Evolutionary conservation across 129 eudicot genomes (phyloP).

Genomic region (Apium graveolens): DNA sequence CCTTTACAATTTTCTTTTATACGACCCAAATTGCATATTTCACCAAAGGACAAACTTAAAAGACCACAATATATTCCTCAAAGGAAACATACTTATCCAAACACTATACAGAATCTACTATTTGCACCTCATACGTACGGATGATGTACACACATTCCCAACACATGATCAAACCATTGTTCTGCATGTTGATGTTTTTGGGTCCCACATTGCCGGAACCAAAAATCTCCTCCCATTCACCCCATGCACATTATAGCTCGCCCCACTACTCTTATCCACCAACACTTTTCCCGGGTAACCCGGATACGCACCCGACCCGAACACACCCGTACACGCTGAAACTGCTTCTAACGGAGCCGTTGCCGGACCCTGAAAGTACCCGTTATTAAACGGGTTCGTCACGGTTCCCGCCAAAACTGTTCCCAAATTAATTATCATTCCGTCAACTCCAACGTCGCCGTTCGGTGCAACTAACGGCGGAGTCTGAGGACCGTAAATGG

Average conservation of each 20-base stretch:
- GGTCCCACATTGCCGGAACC: slow-evolving; percentile 87
- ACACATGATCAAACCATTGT: slow-evolving; percentile 43
- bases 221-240: slow-evolving; percentile 41
- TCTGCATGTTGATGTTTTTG: slow-evolving; percentile 45
- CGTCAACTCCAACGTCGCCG: slow-evolving; percentile 69
- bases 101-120: neutral
- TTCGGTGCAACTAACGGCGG: slow-evolving; percentile 69
- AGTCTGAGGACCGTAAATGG: slow-evolving; percentile 59
- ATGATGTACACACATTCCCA: neutral
- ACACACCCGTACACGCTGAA: slow-evolving; percentile 58
- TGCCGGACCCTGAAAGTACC: slow-evolving; percentile 68
- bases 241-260: slow-evolving; percentile 53
- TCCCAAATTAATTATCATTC: slow-evolving; percentile 73
- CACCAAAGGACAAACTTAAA: neutral
- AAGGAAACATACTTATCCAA: neutral
- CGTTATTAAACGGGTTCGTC: slow-evolving; percentile 68
- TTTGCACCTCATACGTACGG: neutral
- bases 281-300: slow-evolving; percentile 56
- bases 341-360: slow-evolving; percentile 74
- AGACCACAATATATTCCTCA: neutral
- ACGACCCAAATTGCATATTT: too few relatives aligned
- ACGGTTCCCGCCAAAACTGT: slow-evolving; percentile 67
- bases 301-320: slow-evolving; percentile 67
- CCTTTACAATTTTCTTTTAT: too few relatives aligned
- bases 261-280: slow-evolving; percentile 46